phyloP scores from a whole-genome alignment of 2,329 filamentous ascomycete genomes.

The Fusarium globosum region DNA sequence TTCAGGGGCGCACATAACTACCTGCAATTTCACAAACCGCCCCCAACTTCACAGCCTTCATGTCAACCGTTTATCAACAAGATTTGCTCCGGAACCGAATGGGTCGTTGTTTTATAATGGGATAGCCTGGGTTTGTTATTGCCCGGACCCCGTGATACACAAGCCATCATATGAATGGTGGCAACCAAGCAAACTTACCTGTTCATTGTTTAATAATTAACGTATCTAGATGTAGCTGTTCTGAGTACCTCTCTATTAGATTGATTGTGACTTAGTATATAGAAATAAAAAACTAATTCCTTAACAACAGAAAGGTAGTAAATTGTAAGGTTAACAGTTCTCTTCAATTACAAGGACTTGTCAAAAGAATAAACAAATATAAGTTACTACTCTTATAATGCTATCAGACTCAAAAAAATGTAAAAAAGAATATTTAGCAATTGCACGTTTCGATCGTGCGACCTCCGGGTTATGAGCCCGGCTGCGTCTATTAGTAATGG shows the following conservation, averaged over 20 bases:
- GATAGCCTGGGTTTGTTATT: not conserved
- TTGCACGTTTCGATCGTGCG: not conserved
- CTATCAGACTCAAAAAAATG: not conserved
- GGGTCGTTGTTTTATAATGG: not conserved
- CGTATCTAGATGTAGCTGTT: not conserved
- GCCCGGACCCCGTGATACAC: not conserved
- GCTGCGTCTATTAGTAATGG: not conserved
- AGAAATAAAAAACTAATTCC: not conserved
- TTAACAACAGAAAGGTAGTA: not conserved
- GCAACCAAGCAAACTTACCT: not conserved
- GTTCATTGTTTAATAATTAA: not conserved
- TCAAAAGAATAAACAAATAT: not conserved
- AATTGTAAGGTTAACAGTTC: not conserved
- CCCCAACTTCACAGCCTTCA: not conserved
- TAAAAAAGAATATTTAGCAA: not conserved
- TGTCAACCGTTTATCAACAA: not conserved
- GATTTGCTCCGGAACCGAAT: not conserved
- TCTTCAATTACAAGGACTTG: not conserved
- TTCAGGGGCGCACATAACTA: not conserved
- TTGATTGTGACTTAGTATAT: not conserved
- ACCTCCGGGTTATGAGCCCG: conserved; percentile 2
- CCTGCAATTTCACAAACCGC: too few species aligned
- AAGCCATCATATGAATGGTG: not conserved
- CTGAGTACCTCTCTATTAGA: not conserved
- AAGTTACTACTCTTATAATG: too few species aligned